These are phyloP conservation scores for Parasitella parasitica DNA, from an alignment of 371 early-diverging fungal species.

Conservation along the genomic window DNA sequence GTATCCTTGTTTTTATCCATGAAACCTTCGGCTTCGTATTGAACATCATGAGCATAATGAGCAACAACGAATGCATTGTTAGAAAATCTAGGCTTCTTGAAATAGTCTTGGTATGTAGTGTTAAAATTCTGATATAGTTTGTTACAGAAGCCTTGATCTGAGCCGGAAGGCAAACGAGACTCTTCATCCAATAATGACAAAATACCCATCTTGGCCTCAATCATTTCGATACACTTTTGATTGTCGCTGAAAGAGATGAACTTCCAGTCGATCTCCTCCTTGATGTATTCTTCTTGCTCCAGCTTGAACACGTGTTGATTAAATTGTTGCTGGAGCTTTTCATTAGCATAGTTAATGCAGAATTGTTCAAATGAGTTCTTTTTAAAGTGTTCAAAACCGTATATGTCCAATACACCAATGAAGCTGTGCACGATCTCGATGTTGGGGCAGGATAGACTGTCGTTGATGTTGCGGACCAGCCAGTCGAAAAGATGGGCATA, in stretches of 20 bases:
- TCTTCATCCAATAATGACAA: conserved; percentile 95
- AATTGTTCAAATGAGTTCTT: conserved; percentile 99
- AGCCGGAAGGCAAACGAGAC: conserved; percentile 89
- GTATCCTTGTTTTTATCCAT: conserved; percentile 99
- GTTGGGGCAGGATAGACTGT: conserved; percentile 59
- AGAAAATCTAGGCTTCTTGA: conserved; percentile 90
- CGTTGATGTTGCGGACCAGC: conserved; percentile 84
- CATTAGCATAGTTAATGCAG: conserved; percentile 99
- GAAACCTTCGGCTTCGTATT: conserved; percentile 93
- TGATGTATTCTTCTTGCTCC: conserved; percentile 95
- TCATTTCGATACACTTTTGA: conserved; percentile 98
- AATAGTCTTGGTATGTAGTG: conserved; percentile 62
- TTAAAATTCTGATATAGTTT: conserved; percentile 84
- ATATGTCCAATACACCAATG: conserved; percentile 96
- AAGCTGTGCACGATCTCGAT: conserved; percentile 60
- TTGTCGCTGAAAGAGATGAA: conserved; percentile 98
- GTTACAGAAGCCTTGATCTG: conserved; percentile 79
- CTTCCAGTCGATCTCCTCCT: conserved; percentile 90
- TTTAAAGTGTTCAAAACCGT: conserved; percentile 97
- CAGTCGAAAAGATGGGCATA: conserved; percentile 94
- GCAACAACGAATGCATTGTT: conserved; percentile 78
- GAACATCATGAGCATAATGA: conserved; percentile 93
- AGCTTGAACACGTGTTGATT: conserved; percentile 75
- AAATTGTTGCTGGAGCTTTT: conserved; percentile 97
- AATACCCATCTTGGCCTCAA: conserved; percentile 96